Evolutionary conservation across 225 moss, liverwort and hornwort genomes (phyloP).

Genomic region (Takakia lepidozioides): DNA sequence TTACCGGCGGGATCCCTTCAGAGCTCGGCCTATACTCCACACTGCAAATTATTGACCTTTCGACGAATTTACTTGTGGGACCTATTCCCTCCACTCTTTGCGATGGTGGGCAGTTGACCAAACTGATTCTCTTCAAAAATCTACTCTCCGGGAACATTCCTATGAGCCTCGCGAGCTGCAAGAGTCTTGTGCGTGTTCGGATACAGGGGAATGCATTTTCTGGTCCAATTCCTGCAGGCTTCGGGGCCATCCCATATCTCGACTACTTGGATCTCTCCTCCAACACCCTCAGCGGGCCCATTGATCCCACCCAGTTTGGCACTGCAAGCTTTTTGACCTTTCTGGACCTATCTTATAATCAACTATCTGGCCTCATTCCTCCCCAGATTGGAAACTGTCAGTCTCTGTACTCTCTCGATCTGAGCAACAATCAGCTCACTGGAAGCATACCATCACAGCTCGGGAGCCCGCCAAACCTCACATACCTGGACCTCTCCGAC

Average conservation of each 20-base stretch:
- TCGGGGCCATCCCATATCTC: constrained; percentile 45
- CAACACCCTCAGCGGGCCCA: constrained; percentile 39
- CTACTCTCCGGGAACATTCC: constrained; percentile 26
- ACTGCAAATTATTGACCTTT: too few species aligned
- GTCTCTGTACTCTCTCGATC: constrained; percentile 12
- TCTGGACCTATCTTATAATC: constrained; percentile 43
- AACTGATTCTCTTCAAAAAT: constrained; percentile 44
- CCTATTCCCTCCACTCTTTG: too few species aligned
- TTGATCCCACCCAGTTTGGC: constrained; percentile 33
- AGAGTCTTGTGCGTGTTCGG: constrained; percentile 23
- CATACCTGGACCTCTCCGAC: constrained; percentile 9
- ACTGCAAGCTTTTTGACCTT: constrained; percentile 26
- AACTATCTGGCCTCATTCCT: constrained; percentile 47
- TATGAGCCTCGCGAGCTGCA: constrained; percentile 16
- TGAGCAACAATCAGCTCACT: constrained; percentile 21
- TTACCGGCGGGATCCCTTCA: too few species aligned
- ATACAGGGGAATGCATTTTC: constrained; percentile 54
- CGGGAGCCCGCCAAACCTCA: constrained; percentile 14
- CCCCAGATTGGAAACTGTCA: constrained; percentile 7
- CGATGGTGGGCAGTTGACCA: too few species aligned
- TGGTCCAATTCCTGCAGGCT: constrained; percentile 35
- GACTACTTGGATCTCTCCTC: constrained; percentile 46
- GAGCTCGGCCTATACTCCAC: too few species aligned
- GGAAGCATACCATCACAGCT: constrained; percentile 23
- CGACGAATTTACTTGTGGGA: too few species aligned